Percentiles rank a stretch among this genome's conserved stretches.
Evolutionary conservation across 768 basidiomycete genomes (phyloP).

Genomic region (Coprinopsis strossmayeri): DNA sequence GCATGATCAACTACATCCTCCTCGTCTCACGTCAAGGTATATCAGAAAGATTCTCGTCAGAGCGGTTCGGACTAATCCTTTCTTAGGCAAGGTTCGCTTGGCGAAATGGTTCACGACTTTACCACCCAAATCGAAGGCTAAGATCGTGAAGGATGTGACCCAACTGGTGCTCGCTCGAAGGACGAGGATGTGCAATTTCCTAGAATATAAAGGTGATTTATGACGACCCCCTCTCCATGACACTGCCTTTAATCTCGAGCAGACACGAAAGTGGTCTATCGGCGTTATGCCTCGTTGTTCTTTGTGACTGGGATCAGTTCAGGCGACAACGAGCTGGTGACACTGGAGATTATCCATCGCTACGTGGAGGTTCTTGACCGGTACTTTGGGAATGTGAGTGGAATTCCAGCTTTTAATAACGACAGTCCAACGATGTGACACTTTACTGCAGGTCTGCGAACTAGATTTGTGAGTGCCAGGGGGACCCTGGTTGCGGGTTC

Average conservation of each 20-base stretch:
- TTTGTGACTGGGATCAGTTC: conserved; percentile 88
- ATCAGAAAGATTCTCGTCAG: not conserved
- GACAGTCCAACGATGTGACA: conserved; percentile 24
- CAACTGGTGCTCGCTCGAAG: conserved; percentile 93
- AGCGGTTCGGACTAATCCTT: too few species aligned
- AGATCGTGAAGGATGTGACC: conserved; percentile 99
- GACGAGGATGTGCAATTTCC: conserved; percentile 97
- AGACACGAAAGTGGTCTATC: conserved; percentile 90
- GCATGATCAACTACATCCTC: conserved; percentile 95
- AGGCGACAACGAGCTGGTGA: conserved; percentile 88
- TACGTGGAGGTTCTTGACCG: conserved; percentile 92
- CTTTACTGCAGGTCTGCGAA: conserved; percentile 69
- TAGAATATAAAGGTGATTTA: conserved; percentile 88
- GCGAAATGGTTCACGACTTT: conserved; percentile 99
- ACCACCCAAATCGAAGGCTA: conserved; percentile 82
- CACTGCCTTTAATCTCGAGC: conserved; percentile 5
- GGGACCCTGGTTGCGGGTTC: too few species aligned
- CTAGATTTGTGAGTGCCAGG: conserved; percentile 91
- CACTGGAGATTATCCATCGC: conserved; percentile 92
- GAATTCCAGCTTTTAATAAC: not conserved
- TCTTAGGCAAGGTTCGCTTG: conserved; percentile 91
- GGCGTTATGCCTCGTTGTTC: conserved; percentile 95
- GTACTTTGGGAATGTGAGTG: conserved; percentile 86
- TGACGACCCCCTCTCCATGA: not conserved
- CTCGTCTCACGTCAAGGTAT: conserved; percentile 93